Base-by-base conservation (phyloP, 805 yeast genomes). In the Barnettozyma populi region DNA sequence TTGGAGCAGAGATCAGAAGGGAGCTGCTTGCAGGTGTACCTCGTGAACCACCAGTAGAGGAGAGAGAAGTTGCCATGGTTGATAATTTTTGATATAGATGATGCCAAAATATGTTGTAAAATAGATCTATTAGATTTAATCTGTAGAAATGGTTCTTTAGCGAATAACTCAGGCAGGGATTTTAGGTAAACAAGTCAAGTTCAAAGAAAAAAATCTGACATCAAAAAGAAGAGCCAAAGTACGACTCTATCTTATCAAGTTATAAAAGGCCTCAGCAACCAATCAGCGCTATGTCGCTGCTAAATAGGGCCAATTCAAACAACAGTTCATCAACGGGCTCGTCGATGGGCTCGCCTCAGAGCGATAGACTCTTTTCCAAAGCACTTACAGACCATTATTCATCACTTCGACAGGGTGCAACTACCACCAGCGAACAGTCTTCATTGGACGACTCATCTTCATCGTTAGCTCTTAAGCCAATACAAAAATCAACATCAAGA, bases 1-100 rank as follows among this genome's bases (percentile, higher is more conserved):
- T 94, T 50, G 90, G 97, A 2, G 95, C 96, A 3, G 99, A 92
- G 65, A 89, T 92, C 45, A 80, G 98, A 70, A 80, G 97, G 60
- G 99, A 94, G 65, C 74, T 94, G 53, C 69, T 86, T 54, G 95
- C 97, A 19, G 98, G 98, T 48, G 75, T 73, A 41, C 79, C 87
- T 46, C 80, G 94, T 70, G 72, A 73, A 57, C 53, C 56, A 20
- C 55, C 52, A 24, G 54, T 50, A 7, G 57, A 57, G 37, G 60
- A 59, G 41, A 65, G 64, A 25, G 64, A 61, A 40, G 56, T 56
- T 11, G 39, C 50, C 10, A 66, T 66, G 70, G 54, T 57, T 35
- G 68, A 64, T 48, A 60, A 57, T 8, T 64, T 63, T 44, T 62
- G 50, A 51, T 5, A 35, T 8, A 20, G 23, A 35, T 35, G 32